phyloP scores from a whole-genome alignment of 257 asterid genomes.

The Solanum habrochaites region DNA sequence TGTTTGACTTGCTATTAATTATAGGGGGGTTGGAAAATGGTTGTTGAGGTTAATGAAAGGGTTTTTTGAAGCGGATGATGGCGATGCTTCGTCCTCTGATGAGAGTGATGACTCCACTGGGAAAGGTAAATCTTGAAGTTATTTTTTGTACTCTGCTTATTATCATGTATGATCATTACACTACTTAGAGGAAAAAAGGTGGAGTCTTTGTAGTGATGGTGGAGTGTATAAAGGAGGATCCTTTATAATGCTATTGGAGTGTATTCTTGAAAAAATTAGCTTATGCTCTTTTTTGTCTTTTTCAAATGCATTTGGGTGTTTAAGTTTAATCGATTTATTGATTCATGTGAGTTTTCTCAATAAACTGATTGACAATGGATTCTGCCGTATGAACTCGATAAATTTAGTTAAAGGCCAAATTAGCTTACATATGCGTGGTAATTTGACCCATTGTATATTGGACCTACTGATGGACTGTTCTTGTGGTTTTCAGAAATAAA shows the following conservation, averaged over 20 bases:
- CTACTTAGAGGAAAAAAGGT: not conserved
- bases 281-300: not conserved
- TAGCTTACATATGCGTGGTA: not conserved
- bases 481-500: not conserved
- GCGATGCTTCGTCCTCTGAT: not conserved
- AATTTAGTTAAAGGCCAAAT: not conserved
- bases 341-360: not conserved
- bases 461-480: not conserved
- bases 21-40: constrained; percentile 95
- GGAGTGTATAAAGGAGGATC: not conserved
- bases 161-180: not conserved
- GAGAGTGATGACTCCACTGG: constrained; percentile 20
- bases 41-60: constrained; percentile 77
- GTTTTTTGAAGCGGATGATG: constrained; percentile 29
- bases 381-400: not conserved
- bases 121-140: constrained; percentile 30
- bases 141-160: not conserved
- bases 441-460: not conserved
- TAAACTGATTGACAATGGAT: not conserved
- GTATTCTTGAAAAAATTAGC: not conserved
- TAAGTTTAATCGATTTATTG: not conserved
- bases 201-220: not conserved
- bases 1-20: constrained; percentile 1
- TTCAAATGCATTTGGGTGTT: not conserved
- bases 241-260: not conserved